Evolutionary conservation across 179 eudicot species (phyloP), one percentile per base, ranked within the genome.

Genomic region (Carnegiea gigantea): DNA sequence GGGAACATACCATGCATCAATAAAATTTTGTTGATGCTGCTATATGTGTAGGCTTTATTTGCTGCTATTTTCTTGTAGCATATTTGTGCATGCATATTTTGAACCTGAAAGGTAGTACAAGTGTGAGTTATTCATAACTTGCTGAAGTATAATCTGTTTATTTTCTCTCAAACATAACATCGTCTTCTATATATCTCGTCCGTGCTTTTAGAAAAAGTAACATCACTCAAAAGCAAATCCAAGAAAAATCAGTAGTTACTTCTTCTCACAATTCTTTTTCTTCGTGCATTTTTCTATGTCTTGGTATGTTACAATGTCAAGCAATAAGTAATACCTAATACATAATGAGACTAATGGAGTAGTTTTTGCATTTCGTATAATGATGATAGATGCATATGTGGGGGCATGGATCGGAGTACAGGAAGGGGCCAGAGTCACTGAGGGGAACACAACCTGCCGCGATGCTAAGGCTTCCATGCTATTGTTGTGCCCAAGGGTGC

Each of bases 371-470:
- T 40, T 40, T 40, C 8, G 0, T 3, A 5, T 4, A 11, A 11
- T 68, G 30, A 38, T 23, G 0, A 75, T 84, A 93, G 97, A 93
- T 93, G 97, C 97, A 93, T 82, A 93, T 93, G 97, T 93, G 97
- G 97, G 97, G 97, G 3, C 97, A 93, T 80, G 97, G 97, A 18
- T 90, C 97, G 1, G 95, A 93, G 80, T 93, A 87, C 70, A 82
- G 97, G 48, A 93, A 89, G 82, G 97, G 97, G 64, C 90, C 93
- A 0, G 89, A 92, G 44, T 93, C 97, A 1, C 89, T 93, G 0
- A 85, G 87, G 78, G 95, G 95, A 8, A 84, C 92, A 51, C 97
- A 93, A 79, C 97, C 97, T 67, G 88, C 92, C 38, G 92, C 93
- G 78, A 93, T 93, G 97, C 86, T 92, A 70, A 87, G 92, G 64